Percentiles rank a stretch among this genome's conserved stretches.
Evolutionary conservation across 2,329 filamentous ascomycete species (phyloP).

Genomic region (Pseudogymnoascus sp.): DNA sequence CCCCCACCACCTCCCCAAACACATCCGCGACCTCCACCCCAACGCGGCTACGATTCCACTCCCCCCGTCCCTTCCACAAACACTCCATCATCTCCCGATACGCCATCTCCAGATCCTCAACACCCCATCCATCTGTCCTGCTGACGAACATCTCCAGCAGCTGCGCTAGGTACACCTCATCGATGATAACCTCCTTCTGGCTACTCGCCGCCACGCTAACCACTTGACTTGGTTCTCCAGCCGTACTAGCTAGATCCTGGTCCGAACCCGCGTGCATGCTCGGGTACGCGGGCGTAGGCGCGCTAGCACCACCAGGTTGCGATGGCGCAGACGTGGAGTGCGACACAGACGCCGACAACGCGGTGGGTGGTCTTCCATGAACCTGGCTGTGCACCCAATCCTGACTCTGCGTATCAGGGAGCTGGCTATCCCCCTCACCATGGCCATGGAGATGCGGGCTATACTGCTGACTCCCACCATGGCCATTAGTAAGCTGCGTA

Average conservation of each 20-base stretch:
- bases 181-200: constrained; percentile 32
- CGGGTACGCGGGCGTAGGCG: constrained; percentile 22
- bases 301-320: background rate
- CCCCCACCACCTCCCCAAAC: constrained; percentile 65
- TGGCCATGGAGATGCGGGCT: constrained; percentile 21
- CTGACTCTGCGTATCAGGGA: constrained; percentile 45
- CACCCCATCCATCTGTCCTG: constrained; percentile 36
- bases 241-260: background rate
- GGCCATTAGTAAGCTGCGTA: constrained; percentile 67
- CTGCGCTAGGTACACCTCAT: constrained; percentile 31
- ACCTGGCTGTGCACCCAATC: background rate
- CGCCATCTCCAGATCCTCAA: constrained; percentile 93
- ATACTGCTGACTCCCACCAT: constrained; percentile 25
- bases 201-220: constrained; percentile 1
- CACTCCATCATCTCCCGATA: constrained; percentile 85
- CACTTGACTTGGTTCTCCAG: background rate
- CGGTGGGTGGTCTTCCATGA: background rate
- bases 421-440: constrained; percentile 24
- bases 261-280: constrained; percentile 9
- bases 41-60: constrained; percentile 79
- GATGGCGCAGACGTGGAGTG: background rate
- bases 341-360: background rate
- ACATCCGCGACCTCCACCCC: constrained; percentile 54
- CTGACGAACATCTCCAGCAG: constrained; percentile 21
- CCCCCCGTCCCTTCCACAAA: constrained; percentile 70